Evolutionary conservation across 2,329 filamentous ascomycete species (phyloP), one percentile per base, ranked within the genome.

Genomic region (Aurifilum marmelostoma): DNA sequence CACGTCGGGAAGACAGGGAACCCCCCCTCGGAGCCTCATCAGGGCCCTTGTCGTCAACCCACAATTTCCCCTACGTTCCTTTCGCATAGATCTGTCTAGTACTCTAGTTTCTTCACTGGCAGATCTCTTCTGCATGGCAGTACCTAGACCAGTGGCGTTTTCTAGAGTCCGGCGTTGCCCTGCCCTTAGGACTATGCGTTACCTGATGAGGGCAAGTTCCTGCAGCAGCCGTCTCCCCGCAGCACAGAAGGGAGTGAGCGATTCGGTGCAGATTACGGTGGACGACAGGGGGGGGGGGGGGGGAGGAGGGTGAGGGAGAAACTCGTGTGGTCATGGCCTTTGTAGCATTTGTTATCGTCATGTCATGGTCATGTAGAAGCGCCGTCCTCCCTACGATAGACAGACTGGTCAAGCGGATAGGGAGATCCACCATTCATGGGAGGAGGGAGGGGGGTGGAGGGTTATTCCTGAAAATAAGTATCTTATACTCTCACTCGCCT

Each of bases 11-110:
- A 18, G 21, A 34, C n/a, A 29, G 65, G 32, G 27, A 5, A 29
- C 58, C n/a, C 52, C 29, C 34, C 8, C 34, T 24, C 52, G 21
- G 29, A 54, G 63, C 63, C 65, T 69, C 50, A 62, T 41, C 54
- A 18, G 32, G 27, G 41, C 41, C 41, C 41, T 37, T 47, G 61
- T 60, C 52, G 52, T 50, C 58, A 41, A 50, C 56, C 61, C 56
- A 56, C 60, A 65, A 69, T 69, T 32, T 63, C 64, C 67, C 67
- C 69, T 69, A 50, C 69, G 69, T 71, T 71, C 69, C 69, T 69
- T 61, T 34, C n/a, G 24, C 29, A 61, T 61, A 47, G 27, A 52
- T 65, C 47, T 65, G 60, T 47, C 21, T 47, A 21, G 18, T n/a
- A n/a, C 18, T 11, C 3, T 50, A 69, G 34, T 63, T 56, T 59